Evolutionary conservation across 306 rosid species (phyloP), one percentile per base, ranked within the genome.

Genomic region (Dalbergia cochinchinensis): DNA sequence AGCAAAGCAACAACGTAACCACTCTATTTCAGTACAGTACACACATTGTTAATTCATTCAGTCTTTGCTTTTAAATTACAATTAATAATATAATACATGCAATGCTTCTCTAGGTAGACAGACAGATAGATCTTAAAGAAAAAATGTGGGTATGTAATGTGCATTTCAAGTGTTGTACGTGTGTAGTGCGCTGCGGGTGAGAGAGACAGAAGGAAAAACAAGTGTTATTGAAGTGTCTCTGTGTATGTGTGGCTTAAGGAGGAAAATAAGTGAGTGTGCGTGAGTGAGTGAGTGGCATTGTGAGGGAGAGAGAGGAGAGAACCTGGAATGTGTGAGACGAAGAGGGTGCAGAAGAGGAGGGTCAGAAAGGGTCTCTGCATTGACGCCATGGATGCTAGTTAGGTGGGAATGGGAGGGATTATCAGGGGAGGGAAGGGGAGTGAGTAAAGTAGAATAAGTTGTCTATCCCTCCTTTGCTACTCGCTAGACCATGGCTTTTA

Each of bases 311-410:
- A 18, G 67, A 44, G 71, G 33, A 9, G 59, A 1, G 58, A 83
- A 89, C 97, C 92, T 65, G 84, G 50, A 69, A 83, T 26, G 81
- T 74, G 82, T 75, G 74, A 65, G 33, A 75, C 7, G 33, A 89
- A 39, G 83, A 87, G 37, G 26, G 64, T 5, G 77, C 16, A 9
- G 81, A 92, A 82, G 41, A 77, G 11, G 67, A 86, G 78, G 63
- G 82, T 16, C 66, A 92, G 71, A 31, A 71, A 22, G 65, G 74
- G 61, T 19, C 45, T 71, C 15, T 66, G 87, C 47, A 65, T 39
- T 4, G 79, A 58, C 8, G 86, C 86, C 92, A 82, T 88, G 82
- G 82, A 35, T 72, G 89, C 26, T 31, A 63, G 39, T 9, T 5
- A n/a, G 11, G 31, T 4, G 3, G 1, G 39, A 44, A 14, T 26